These are phyloP conservation scores for Paecilomyces sp. DNA, from an alignment of 2,329 filamentous ascomycete species.

Conservation along the genomic window DNA sequence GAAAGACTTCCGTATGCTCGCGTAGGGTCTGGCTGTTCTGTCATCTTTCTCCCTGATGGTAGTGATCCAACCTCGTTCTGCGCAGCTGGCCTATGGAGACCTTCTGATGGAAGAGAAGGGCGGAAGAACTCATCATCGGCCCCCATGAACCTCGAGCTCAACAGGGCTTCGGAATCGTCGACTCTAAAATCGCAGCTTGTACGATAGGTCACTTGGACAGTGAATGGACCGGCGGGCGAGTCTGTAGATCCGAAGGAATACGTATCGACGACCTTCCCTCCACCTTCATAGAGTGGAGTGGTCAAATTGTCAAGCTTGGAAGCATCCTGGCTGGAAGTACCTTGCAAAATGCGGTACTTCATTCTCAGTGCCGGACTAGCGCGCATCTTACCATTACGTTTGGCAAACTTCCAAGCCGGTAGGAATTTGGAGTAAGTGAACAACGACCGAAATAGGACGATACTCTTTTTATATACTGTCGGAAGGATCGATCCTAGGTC, in stretches of 20 bases:
- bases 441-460: slow-evolving; percentile 86
- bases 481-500: slow-evolving; percentile 60
- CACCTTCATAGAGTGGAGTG: slow-evolving; percentile 60
- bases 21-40: slow-evolving; percentile 53
- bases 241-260: slow-evolving; percentile 80
- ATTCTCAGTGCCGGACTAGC: slow-evolving; percentile 59
- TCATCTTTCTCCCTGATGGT: slow-evolving; percentile 51
- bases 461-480: slow-evolving; percentile 93
- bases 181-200: slow-evolving; percentile 85
- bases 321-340: slow-evolving; percentile 42
- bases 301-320: slow-evolving; percentile 61
- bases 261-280: slow-evolving; percentile 59
- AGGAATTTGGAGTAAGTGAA: slow-evolving; percentile 75
- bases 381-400: slow-evolving; percentile 63
- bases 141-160: slow-evolving; percentile 91
- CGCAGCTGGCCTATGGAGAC: slow-evolving; percentile 17
- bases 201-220: slow-evolving; percentile 74
- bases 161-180: slow-evolving; percentile 80
- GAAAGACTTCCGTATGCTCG: slow-evolving; percentile 86
- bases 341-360: slow-evolving; percentile 70
- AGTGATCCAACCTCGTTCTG: slow-evolving; percentile 64
- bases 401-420: slow-evolving; percentile 79
- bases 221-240: slow-evolving; percentile 77
- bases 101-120: slow-evolving; percentile 61
- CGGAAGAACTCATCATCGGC: slow-evolving; percentile 81